Evolutionary conservation across 2,329 filamentous ascomycete species (phyloP), one percentile per base, ranked within the genome.

Genomic region (Metarhizium robertsii): DNA sequence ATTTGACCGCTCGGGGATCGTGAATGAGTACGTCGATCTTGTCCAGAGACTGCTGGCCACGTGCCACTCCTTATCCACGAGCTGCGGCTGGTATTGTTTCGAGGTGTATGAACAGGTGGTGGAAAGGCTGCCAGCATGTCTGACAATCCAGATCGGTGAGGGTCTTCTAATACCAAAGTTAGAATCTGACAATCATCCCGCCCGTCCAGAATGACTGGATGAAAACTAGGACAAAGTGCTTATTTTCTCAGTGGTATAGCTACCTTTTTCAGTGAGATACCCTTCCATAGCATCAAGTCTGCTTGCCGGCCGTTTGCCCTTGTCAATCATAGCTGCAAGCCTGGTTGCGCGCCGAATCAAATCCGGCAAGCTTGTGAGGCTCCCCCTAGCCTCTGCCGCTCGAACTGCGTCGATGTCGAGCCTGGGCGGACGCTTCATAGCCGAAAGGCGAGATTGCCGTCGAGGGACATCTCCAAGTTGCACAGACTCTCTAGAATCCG

Each of bases 301-400:
- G 63, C 83, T 86, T 25, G 75, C 81, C 32, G 83, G 83, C 61
- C 83, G 74, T 60, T 75, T 86, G 13, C 92, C 92, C 61, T 85
- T 85, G 64, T 97, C 92, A 57, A 99, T 85, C 71, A 95, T 91
- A 0, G 89, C 83, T 16, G 92, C 92, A 42, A 97, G 75, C 61
- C 84, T 84, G 0, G 92, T 97, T 11, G 94, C 94, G 62, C 94
- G 83, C 64, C 84, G 81, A 61, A 99, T 97, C 58, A 99, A 75
- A 67, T 97, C 94, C 0, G 92, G 88, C 57, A 99, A 75, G 70
- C 92, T 96, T 1, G 94, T 97, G 60, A 96, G 77, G 67, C 92
- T 96, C 4, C 90, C 92, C 65, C 94, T 83, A 1, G 87, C 83
- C 69, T 96, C 90, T 16, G 89, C 88, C 53, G 87, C 84, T 60